Evolutionary conservation across 345 rosid genomes (phyloP), one percentile per base, ranked within the genome.

Genomic region (Populus nigra): DNA sequence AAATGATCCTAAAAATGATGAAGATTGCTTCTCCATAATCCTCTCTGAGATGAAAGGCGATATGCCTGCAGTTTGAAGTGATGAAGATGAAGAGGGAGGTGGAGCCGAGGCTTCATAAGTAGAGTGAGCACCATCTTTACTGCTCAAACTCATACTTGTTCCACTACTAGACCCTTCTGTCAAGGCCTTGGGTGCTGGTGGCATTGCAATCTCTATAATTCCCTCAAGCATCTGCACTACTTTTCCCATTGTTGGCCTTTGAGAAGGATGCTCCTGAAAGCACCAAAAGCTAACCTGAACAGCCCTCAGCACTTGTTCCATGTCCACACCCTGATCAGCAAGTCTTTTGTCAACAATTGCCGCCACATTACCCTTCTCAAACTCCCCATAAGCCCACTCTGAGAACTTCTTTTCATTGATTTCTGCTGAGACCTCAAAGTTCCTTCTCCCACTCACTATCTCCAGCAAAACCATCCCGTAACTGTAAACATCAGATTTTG

Each of bases 151-250:
- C 50, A 39, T 66, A 82, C 86, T 83, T 61, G 81, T 83, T 71
- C 87, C 87, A 50, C 84, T 35, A 8, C 41, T 18, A 13, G 86
- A 79, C 2, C 45, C 82, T 69, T 84, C 87, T 4, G 73, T 73
- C 7, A 81, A 53, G 20, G 83, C 80, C 67, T 79, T 85, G 36
- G 90, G 91, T 22, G 85, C 66, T 1, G 91, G 90, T 23, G 93
- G 92, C 43, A 59, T 88, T 81, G 62, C 78, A 69, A 88, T 86
- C 75, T 76, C 86, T 0, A 73, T 41, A 36, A 87, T 82, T 72
- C 95, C 82, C 76, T 79, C 81, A 1, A 79, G 68, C 77, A 79
- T 79, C 47, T 73, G 73, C 69, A 79, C 77, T 4, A 73, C 77
- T 29, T 38, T 79, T 25, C 80, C 65, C 80, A 77, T 71, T 1